Percentiles rank a stretch among this genome's conserved stretches.
Evolutionary conservation across 768 basidiomycete genomes (phyloP).

Genomic region (Calocybe gangraenosa): DNA sequence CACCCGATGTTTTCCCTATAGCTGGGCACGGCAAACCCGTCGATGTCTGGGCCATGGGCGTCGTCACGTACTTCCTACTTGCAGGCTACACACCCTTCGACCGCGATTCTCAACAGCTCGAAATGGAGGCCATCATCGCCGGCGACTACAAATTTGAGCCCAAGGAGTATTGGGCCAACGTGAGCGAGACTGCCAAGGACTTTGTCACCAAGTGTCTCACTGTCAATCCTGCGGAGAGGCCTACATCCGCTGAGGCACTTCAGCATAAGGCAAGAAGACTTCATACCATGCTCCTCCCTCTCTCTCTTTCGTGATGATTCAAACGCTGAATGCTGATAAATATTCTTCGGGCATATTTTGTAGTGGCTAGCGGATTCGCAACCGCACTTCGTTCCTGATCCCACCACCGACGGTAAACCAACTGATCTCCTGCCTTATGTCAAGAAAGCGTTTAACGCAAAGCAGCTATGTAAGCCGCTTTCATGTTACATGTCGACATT

Average conservation of each 20-base stretch:
- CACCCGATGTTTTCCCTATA: slow-evolving; percentile 20
- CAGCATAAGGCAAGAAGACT: slow-evolving; percentile 49
- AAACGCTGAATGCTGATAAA: background rate
- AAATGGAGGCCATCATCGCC: slow-evolving; percentile 93
- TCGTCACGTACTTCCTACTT: slow-evolving; percentile 96
- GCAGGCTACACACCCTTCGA: slow-evolving; percentile 95
- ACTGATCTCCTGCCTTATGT: slow-evolving; percentile 81
- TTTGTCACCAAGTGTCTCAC: slow-evolving; percentile 86
- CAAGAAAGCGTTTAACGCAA: slow-evolving; percentile 87
- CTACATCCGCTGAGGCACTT: slow-evolving; percentile 72
- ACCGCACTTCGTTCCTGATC: slow-evolving; percentile 70
- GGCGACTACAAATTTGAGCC: slow-evolving; percentile 87
- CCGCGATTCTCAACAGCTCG: slow-evolving; percentile 79
- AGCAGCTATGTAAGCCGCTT: slow-evolving; percentile 65
- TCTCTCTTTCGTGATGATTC: background rate
- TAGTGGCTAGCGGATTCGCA: slow-evolving; percentile 69
- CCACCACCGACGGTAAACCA: slow-evolving; percentile 53
- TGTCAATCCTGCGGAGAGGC: slow-evolving; percentile 73
- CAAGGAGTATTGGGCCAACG: slow-evolving; percentile 82
- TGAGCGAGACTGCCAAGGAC: slow-evolving; percentile 75
- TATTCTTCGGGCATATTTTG: too few species aligned
- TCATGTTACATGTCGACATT: too few species aligned
- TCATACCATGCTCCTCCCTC: too few species aligned
- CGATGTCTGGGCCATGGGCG: slow-evolving; percentile 97
- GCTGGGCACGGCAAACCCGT: slow-evolving; percentile 94